These are phyloP conservation scores for Glebionis coronaria DNA, from an alignment of 129 eudicot species.

Conservation along the genomic window DNA sequence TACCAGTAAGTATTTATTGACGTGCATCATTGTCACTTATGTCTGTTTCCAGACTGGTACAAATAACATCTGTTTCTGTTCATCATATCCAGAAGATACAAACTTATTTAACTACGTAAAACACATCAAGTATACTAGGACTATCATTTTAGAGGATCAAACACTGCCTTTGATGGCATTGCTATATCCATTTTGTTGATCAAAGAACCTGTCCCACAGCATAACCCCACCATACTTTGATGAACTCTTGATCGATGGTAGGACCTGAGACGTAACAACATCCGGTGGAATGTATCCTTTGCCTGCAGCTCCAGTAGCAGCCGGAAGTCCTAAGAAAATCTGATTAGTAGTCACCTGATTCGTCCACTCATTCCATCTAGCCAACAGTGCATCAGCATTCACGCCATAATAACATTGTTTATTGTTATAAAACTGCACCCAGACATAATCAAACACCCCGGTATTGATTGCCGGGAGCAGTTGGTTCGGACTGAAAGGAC, in stretches of 20 bases:
- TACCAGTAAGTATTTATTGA: background rate
- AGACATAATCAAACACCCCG: conserved; percentile 60
- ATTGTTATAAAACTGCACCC: conserved; percentile 79
- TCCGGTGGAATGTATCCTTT: conserved; percentile 61
- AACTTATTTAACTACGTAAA: background rate
- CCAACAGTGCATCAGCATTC: conserved; percentile 38
- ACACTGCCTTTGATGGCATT: conserved; percentile 42
- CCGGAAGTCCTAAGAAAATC: conserved; percentile 75
- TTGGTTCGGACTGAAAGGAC: conserved; percentile 48
- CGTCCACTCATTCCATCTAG: conserved; percentile 61
- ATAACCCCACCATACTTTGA: conserved; percentile 73
- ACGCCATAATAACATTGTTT: conserved; percentile 38
- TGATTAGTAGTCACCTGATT: conserved; percentile 22
- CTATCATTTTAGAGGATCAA: conserved; percentile 9
- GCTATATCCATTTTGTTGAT: conserved; percentile 42
- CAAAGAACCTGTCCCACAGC: conserved; percentile 64
- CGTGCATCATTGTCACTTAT: no score
- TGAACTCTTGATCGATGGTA: conserved; percentile 55
- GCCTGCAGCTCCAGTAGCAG: conserved; percentile 45
- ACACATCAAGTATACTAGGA: background rate
- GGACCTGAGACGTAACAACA: conserved; percentile 46
- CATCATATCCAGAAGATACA: background rate
- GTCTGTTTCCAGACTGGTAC: background rate
- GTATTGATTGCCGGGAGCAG: conserved; percentile 38
- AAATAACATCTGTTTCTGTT: background rate